Base-by-base conservation (phyloP, 176 grass and related monocot genomes). In the Bromus sterilis region DNA sequence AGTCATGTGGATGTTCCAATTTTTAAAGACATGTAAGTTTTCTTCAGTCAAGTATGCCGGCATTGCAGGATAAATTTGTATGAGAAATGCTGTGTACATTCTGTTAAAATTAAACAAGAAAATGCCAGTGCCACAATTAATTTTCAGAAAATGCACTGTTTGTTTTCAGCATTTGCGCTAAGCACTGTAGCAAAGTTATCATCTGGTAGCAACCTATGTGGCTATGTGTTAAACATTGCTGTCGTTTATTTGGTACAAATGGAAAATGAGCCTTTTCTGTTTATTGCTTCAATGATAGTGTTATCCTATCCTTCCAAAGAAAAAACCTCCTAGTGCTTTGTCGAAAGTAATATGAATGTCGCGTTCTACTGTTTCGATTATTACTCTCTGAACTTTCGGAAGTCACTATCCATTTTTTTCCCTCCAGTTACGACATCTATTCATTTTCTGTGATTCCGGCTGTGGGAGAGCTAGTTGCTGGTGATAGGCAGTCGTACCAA, bases 361-460 rank as follows among this genome's bases (percentile, higher is more conserved):
- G 43, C 60, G 24, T 73, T 82, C 26, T 64, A 55, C 32, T 56
- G 15, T 58, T 84, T 23, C 30, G 1, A 4, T 78, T 31, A 26
- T 24, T 15, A 18, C 21, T 11, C 14, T 66, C 43, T 44, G 28
- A 66, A 66, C 24, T 71, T 74, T 61, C 1, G 15, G 25, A 73
- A 72, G 12, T 21, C 26, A 73, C 7, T 48, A 41, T 34, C 21
- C 24, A 36, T n/a, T 25, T 71, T 60, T 80, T 31, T 2, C 25
- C 25, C 74, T 87, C 36, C 82, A 95, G 91, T 76, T 98, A 95
- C 9, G 96, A 98, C 59, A 43, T 90, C 25, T 99, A 99, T 82
- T 98, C 96, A 23, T 93, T 99, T 89, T 95, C 89, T 37, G 88
- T 93, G 44, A 93, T 99, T 91, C 96, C 96, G 28, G 61, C 93